Evolutionary conservation across 2,329 filamentous ascomycete genomes (phyloP), one percentile per base, ranked within the genome.

Genomic region (Fusarium miscanthi): DNA sequence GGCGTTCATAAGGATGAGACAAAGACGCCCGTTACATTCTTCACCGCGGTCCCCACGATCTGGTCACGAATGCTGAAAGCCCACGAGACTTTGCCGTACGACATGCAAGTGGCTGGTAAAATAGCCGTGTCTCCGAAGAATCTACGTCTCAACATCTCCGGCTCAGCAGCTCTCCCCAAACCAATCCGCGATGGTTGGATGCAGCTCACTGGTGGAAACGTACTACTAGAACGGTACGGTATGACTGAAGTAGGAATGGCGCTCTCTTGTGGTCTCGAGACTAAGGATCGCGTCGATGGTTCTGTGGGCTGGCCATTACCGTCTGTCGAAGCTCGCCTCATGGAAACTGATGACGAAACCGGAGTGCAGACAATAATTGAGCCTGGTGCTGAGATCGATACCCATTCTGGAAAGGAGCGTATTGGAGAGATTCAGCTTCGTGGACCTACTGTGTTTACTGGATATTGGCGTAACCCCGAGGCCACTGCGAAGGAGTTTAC

Each of bases 231-330:
- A 82, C 93, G 96, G n/a, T 99, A 97, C 81, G 96, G 96, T 78
- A 98, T 99, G 96, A 99, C 96, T 8, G 96, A 99, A 84, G 94
- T 98, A 2, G 96, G 96, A 76, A 98, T 99, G 96, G 96, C 95
- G 0, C 88, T 99, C n/a, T 95, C 93, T 67, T 98, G 96, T 80
- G 95, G 94, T 5, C 90, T 98, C 5, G 87, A 91, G 71, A 89
- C 88, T 57, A 78, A 83, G 9, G 93, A 97, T 78, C 93, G 96
- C 52, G 91, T 97, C 6, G 95, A 98, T 77, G 95, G 93, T 42
- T 93, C 91, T 65, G 96, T 99, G 19, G 96, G 96, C 63, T 98
- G 95, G 95, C 94, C 96, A 0, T 84, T 99, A 0, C 96, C 96
- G 0, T 90, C 87, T 2, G 96, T 99, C 1, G 90, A 98, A 82